Percentiles rank a stretch among this genome's conserved stretches.
Evolutionary conservation across 176 grass and related monocot species (phyloP).

Genomic region (Musa acuminata): DNA sequence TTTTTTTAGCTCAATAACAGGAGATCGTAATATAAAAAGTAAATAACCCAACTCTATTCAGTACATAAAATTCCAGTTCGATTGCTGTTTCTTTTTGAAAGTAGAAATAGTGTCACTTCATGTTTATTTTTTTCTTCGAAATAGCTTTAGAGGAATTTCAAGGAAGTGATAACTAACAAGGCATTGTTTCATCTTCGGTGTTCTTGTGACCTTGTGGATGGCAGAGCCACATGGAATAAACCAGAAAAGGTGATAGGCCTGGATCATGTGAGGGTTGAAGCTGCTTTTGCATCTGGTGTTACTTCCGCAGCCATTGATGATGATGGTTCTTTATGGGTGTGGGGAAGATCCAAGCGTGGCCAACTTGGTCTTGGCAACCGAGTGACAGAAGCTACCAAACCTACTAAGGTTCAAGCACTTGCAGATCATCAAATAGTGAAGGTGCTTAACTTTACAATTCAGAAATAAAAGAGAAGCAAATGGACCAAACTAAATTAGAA

Average conservation of each 20-base stretch:
- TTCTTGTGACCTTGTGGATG: constrained; percentile 8
- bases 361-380: constrained; percentile 79
- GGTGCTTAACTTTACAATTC: constrained; percentile 26
- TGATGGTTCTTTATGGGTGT: constrained; percentile 80
- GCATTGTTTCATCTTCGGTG: background rate
- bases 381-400: constrained; percentile 33
- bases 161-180: background rate
- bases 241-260: constrained; percentile 64
- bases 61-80: too few relatives aligned
- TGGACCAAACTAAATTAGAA: background rate
- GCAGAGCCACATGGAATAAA: constrained; percentile 61
- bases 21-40: too few relatives aligned
- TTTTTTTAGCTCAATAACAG: too few relatives aligned
- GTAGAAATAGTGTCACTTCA: too few relatives aligned
- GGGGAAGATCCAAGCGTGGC: constrained; percentile 82
- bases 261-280: constrained; percentile 56
- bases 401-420: constrained; percentile 57
- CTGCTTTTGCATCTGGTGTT: constrained; percentile 74
- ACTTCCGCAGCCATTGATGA: constrained; percentile 57
- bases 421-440: constrained; percentile 49
- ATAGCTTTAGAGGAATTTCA: background rate
- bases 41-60: too few relatives aligned
- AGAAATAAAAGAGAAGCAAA: background rate
- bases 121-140: background rate
- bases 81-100: too few relatives aligned